Percentiles rank a stretch among this genome's conserved stretches.
Conservation (phyloP, 2,329 filamentous ascomycete genomes). For the Colletotrichum cordylinicola region DNA sequence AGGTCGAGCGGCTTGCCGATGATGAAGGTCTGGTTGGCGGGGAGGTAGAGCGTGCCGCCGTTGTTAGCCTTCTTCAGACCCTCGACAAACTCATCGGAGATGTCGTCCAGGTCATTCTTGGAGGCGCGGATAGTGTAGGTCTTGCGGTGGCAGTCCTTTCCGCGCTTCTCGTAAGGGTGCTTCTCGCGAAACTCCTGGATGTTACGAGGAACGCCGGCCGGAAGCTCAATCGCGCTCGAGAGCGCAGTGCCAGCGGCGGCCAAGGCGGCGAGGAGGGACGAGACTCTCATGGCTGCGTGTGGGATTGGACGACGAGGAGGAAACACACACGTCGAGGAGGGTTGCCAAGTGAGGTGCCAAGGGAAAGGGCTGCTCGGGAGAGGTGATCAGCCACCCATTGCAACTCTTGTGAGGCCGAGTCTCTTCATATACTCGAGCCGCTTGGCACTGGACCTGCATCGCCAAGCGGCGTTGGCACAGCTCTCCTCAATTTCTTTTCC, state of each 20-base stretch:
- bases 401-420: not conserved
- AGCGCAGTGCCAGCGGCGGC: slow-evolving; percentile 19
- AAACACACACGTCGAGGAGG: not conserved
- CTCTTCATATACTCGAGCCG: slow-evolving; percentile 13
- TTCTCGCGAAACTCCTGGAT: slow-evolving; percentile 38
- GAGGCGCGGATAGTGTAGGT: slow-evolving; percentile 19
- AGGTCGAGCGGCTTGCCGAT: slow-evolving; percentile 68
- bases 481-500: not conserved
- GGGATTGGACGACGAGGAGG: not conserved
- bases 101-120: slow-evolving; percentile 49
- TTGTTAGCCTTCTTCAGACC: slow-evolving; percentile 52
- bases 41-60: slow-evolving; percentile 64
- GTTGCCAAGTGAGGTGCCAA: slow-evolving; percentile 8
- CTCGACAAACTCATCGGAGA: slow-evolving; percentile 43
- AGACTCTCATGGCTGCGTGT: slow-evolving; percentile 24
- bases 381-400: slow-evolving; percentile 3
- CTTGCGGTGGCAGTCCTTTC: slow-evolving; percentile 14
- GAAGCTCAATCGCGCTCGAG: slow-evolving; percentile 15
- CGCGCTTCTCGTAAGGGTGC: slow-evolving; percentile 56
- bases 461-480: not conserved
- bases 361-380: slow-evolving; percentile 4
- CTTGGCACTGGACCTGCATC: slow-evolving; percentile 13
- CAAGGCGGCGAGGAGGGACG: slow-evolving; percentile 22
- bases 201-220: slow-evolving; percentile 28
- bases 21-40: slow-evolving; percentile 58